Base-by-base conservation (phyloP, 257 asterid species). In the Thymus mandschuricus region DNA sequence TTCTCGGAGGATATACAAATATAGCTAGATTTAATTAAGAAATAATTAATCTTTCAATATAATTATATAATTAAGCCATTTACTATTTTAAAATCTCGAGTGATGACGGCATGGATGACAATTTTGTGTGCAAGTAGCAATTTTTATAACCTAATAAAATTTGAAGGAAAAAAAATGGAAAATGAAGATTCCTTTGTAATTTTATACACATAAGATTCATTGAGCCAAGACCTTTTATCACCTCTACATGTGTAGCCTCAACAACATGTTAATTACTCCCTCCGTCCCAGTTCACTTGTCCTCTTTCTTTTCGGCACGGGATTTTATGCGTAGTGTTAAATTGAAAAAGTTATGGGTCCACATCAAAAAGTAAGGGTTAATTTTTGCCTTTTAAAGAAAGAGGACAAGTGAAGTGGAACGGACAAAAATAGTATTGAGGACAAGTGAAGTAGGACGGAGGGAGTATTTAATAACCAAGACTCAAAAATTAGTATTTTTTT, bases 91-190 rank as follows among this genome's bases (percentile, higher is more conserved):
- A 1, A 35, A 35, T 0, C 2, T 35, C 40, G 40, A 43, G 6
- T 8, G 67, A 75, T 82, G 85, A 78, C 76, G 2, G 1, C 65
- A 66, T n/a, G 68, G n/a, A 33, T 80, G 82, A 82, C 75, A 4
- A 44, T 44, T 65, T 45, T 64, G 63, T 31, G 9, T 21, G 31
- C 68, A 73, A 38, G 35, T 50, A 56, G 54, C 52, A 1, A 44
- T 60, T 70, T 70, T n/a, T 6, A 4, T 33, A 69, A 2, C 38
- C 59, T 31, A 6, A 27, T 67, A 61, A 60, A 75, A 4, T 12
- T 62, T 21, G 21, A 21, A 21, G 0, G 0, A 21, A 21, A 31
- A 66, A 60, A 5, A 11, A 67, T 51, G 41, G 41, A 41, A 11
- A 43, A 60, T 58, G 8, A 75, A 66, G 50, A 73, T 69, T 64